phyloP scores from a whole-genome alignment of 257 asterid genomes.

The Solanum virginianum region DNA sequence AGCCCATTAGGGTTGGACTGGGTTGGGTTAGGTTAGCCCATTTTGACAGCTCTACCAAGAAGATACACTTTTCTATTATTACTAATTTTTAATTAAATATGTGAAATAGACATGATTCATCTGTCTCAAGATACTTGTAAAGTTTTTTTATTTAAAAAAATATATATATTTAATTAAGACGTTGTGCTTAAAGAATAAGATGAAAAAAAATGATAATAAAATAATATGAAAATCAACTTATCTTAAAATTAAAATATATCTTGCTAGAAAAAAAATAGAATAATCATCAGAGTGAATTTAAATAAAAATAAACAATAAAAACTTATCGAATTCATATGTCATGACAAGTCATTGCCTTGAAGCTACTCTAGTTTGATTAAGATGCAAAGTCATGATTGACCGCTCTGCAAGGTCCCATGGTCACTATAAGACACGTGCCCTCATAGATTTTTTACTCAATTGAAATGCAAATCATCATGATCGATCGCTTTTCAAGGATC shows the following conservation, averaged over 20 bases:
- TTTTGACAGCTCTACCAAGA: background rate
- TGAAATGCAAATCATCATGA: background rate
- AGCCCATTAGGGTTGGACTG: no score
- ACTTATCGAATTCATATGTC: background rate
- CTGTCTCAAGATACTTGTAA: background rate
- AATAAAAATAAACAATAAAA: background rate
- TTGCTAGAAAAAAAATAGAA: background rate
- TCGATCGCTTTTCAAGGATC: background rate
- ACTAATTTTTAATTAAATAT: background rate
- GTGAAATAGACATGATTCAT: background rate
- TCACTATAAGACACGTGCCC: background rate
- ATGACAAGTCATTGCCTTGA: background rate
- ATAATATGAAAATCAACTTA: background rate
- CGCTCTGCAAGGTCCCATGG: background rate
- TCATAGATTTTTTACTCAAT: background rate
- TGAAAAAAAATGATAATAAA: background rate
- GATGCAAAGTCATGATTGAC: background rate
- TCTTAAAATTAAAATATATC: background rate
- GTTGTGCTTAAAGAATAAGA: background rate
- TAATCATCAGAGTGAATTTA: background rate
- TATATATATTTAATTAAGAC: background rate
- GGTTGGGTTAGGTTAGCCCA: no score
- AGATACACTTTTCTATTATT: background rate
- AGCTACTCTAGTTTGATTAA: background rate
- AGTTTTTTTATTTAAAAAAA: background rate